A percentile compares a stretch with the other conserved stretches of the same genome.
phyloP scores from a whole-genome alignment of 306 rosid genomes.

The Castanea crenata region DNA sequence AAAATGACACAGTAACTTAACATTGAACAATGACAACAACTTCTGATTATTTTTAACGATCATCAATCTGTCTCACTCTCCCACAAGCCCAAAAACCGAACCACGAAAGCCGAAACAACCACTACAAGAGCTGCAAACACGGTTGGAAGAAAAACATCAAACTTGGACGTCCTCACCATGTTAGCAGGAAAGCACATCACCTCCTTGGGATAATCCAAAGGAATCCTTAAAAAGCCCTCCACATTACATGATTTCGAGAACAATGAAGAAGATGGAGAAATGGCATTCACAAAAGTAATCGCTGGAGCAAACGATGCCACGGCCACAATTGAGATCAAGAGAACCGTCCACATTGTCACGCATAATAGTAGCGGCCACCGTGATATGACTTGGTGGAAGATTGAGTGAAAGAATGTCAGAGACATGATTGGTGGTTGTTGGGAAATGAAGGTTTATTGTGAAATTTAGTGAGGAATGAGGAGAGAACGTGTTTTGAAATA shows the following conservation, averaged over 20 bases:
- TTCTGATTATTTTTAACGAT: background rate
- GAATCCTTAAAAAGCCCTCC: constrained; percentile 44
- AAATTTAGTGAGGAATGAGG: background rate
- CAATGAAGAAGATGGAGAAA: constrained; percentile 44
- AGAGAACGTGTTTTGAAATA: background rate
- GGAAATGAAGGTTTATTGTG: background rate
- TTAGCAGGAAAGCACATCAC: constrained; percentile 55
- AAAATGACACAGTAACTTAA: background rate
- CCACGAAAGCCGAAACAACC: constrained; percentile 51
- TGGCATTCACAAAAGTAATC: constrained; percentile 41
- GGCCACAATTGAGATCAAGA: constrained; percentile 41
- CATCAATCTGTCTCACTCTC: constrained; percentile 9
- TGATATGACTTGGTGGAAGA: constrained; percentile 22
- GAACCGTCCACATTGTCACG: constrained; percentile 48
- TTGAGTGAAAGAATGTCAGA: constrained; percentile 24
- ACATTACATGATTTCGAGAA: constrained; percentile 35
- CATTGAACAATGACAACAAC: background rate
- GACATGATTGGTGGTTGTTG: constrained; percentile 25
- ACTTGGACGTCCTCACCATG: constrained; percentile 39
- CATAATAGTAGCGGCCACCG: constrained; percentile 10
- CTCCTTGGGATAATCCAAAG: constrained; percentile 55
- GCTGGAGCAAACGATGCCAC: constrained; percentile 52
- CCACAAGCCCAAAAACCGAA: constrained; percentile 37
- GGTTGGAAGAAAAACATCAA: constrained; percentile 72
- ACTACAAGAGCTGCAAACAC: constrained; percentile 68